A percentile compares a stretch with the other conserved stretches of the same genome.
These are phyloP conservation scores for Aschersonia sp. DNA, from an alignment of 2,329 filamentous ascomycete species.

Conservation along the genomic window DNA sequence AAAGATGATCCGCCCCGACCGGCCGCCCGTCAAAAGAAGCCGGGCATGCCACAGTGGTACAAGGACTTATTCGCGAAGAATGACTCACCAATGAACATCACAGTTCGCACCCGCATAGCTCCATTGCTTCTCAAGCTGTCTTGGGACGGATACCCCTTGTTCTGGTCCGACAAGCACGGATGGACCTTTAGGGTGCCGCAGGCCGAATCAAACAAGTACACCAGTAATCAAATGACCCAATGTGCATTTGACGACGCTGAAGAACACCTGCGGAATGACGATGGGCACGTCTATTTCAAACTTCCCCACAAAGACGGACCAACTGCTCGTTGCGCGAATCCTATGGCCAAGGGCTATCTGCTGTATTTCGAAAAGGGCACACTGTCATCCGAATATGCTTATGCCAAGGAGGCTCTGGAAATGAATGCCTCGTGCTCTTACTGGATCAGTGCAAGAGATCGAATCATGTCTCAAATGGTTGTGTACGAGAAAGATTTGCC, in stretches of 20 bases:
- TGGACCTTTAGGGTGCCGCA: slow-evolving; percentile 78
- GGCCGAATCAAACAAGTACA: slow-evolving; percentile 48
- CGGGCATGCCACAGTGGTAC: slow-evolving; percentile 93
- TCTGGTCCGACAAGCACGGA: slow-evolving; percentile 87
- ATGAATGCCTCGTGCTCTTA: slow-evolving; percentile 99
- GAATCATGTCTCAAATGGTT: slow-evolving; percentile 91
- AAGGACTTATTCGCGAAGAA: slow-evolving; percentile 70
- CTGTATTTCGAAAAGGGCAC: slow-evolving; percentile 82
- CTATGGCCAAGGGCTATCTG: slow-evolving; percentile 83
- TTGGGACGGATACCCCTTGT: slow-evolving; percentile 80
- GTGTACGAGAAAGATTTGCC: slow-evolving; percentile 60
- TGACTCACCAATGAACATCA: slow-evolving; percentile 56
- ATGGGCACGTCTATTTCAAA: slow-evolving; percentile 64
- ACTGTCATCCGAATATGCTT: slow-evolving; percentile 72
- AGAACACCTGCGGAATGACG: slow-evolving; percentile 49
- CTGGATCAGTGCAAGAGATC: slow-evolving; percentile 91
- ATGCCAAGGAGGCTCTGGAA: slow-evolving; percentile 87
- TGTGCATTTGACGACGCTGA: slow-evolving; percentile 74
- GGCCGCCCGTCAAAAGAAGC: slow-evolving; percentile 76
- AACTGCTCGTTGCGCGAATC: slow-evolving; percentile 67
- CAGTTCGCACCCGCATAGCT: slow-evolving; percentile 76
- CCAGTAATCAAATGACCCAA: slow-evolving; percentile 53
- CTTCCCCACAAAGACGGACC: slow-evolving; percentile 94
- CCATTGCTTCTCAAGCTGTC: slow-evolving; percentile 70
- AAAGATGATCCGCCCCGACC: slow-evolving; percentile 68